Evolutionary conservation across 2,329 filamentous ascomycete species (phyloP).

Genomic region (Pseudocercospora cruenta): DNA sequence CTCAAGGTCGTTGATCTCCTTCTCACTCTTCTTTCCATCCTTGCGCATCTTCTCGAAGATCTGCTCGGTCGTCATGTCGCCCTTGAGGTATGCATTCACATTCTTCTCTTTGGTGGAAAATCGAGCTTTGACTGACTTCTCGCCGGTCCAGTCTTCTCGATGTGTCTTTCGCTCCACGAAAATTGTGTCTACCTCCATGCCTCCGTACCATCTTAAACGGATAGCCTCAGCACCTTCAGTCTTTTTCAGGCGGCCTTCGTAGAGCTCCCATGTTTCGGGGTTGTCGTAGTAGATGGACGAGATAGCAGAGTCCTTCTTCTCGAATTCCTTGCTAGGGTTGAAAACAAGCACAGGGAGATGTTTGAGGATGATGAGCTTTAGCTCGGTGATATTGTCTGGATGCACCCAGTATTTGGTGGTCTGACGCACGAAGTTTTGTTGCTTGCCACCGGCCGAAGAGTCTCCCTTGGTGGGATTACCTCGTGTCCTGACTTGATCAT

Average conservation of each 20-base stretch:
- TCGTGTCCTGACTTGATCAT: conserved; percentile 89
- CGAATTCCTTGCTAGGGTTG: conserved; percentile 96
- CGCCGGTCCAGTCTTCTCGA: conserved; percentile 97
- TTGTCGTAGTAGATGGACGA: conserved; percentile 99
- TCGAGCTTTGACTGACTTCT: conserved; percentile 97
- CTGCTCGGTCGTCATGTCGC: conserved; percentile 79
- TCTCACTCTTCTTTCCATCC: conserved; percentile 90
- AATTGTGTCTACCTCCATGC: conserved; percentile 92
- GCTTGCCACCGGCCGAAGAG: conserved; percentile 83
- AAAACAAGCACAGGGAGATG: conserved; percentile 96
- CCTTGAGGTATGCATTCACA: conserved; percentile 85
- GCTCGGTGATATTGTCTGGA: conserved; percentile 94
- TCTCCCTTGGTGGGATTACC: conserved; percentile 93
- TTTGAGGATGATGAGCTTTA: conserved; percentile 97
- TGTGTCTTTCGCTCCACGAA: conserved; percentile 98
- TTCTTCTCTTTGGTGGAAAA: conserved; percentile 97
- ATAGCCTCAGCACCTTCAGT: conserved; percentile 97
- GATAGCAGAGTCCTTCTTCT: conserved; percentile 86
- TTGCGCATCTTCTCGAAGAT: conserved; percentile 97
- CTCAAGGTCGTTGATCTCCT: conserved; percentile 89
- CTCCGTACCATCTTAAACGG: conserved; percentile 94
- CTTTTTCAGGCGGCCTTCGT: conserved; percentile 93
- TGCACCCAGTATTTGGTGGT: conserved; percentile 99
- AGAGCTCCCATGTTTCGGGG: conserved; percentile 88
- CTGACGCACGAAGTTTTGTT: conserved; percentile 94